Base-by-base conservation (phyloP, 2,329 filamentous ascomycete species). In the Curvularia sp. region DNA sequence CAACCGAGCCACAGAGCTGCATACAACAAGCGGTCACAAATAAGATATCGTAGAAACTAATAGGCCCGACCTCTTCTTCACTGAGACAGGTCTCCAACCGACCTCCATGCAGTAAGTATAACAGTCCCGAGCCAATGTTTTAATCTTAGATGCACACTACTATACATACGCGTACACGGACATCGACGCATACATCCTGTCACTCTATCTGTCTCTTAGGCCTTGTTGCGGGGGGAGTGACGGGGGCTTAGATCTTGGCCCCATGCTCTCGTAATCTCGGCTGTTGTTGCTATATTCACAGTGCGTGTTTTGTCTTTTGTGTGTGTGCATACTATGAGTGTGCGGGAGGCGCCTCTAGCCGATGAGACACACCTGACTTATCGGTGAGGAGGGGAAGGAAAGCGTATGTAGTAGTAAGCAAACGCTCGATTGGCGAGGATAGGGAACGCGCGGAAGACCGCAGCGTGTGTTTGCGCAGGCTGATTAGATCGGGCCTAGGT, bases 331-430 rank as follows among this genome's bases (percentile, higher is more conserved):
- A 10, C 5, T 31, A 12, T 12, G 9, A 18, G 2, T 35, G 51
- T 56, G 53, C 57, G 62, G 64, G 64, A 63, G 20, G 55, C 57
- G 60, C 62, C 60, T 65, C 57, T 61, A 61, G 53, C 63, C 64
- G 59, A 62, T 50, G 55, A 52, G 47, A 61, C 38, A 30, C 22
- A 43, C 52, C 53, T 52, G 35, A 48, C 48, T 56, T 22, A 59
- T 59, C 57, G 57, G 57, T 59, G 57, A 59, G 42, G 53, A 42
- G 35, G 48, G 35, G 35, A 18, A 38, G 15, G 4, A 38, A 7
- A 18, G 9, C 8, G 30, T 30, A 8, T 30, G 28, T 10, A 31
- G 35, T 35, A 38, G 15, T 5, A 38, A 38, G 51, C 46, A 49
- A 44, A 39, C 55, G 58, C 49, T 31, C 49, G 56, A 62, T 58